Evolutionary conservation across 2,329 filamentous ascomycete species (phyloP).

Genomic region (Neospermospora avenae): DNA sequence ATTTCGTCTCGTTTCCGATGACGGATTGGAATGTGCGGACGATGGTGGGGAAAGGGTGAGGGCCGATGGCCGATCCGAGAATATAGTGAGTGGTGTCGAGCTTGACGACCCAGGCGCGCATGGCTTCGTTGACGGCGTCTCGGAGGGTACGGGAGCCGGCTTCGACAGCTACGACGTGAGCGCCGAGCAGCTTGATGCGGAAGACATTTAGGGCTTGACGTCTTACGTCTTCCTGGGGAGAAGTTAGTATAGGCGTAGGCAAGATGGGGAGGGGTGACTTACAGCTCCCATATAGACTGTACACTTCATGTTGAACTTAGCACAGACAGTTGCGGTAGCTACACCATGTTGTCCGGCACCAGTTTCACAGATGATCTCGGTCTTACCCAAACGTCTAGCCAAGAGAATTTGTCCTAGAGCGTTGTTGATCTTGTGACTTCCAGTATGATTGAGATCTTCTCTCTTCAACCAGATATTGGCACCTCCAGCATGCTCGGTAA

Average conservation of each 20-base stretch:
- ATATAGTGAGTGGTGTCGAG: conserved; percentile 97
- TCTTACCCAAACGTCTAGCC: conserved; percentile 85
- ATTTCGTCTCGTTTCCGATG: conserved; percentile 91
- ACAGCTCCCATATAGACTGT: conserved; percentile 94
- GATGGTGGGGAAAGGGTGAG: conserved; percentile 96
- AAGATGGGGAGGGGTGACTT: conserved; percentile 16
- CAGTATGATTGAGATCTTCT: conserved; percentile 96
- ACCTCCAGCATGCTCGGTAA: conserved; percentile 86
- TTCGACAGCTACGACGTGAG: conserved; percentile 88
- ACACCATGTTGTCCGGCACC: conserved; percentile 98
- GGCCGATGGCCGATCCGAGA: conserved; percentile 94
- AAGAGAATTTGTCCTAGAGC: conserved; percentile 90
- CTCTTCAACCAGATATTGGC: conserved; percentile 98
- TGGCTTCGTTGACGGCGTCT: conserved; percentile 90
- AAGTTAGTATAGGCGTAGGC: conserved; percentile 11
- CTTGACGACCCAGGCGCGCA: conserved; percentile 90
- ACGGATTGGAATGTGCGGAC: conserved; percentile 97
- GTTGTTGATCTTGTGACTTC: conserved; percentile 99
- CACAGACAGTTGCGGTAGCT: conserved; percentile 93
- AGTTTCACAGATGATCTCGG: conserved; percentile 95
- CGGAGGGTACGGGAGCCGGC: conserved; percentile 80
- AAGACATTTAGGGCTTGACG: conserved; percentile 97
- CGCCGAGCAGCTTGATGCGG: conserved; percentile 94
- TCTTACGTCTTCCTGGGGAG: conserved; percentile 73
- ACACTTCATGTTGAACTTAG: conserved; percentile 97